Base-by-base conservation (phyloP, 148 eudicot genomes). In the Pharnaceum exiguum region DNA sequence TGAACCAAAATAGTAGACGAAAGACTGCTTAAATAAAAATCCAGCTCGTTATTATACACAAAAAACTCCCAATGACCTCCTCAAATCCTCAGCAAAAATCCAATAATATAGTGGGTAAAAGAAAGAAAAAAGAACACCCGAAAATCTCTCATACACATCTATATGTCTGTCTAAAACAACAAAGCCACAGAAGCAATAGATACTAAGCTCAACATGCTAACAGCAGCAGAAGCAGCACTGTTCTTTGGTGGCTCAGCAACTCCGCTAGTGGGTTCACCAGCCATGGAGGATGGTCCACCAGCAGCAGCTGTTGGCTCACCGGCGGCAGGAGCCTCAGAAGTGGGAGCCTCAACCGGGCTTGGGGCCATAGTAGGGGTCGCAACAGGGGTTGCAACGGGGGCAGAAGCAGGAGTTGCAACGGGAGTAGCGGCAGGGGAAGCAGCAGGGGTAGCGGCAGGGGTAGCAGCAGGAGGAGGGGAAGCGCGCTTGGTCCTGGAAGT, bases 151-250 rank as follows among this genome's bases (percentile, higher is more conserved):
- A 7, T 32, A 37, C 32, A 59, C 32, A n/a, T n/a, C n/a, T 22
- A 25, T 17, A 30, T 9, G 30, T 38, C 26, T 53, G 42, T 61
- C 31, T 25, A 71, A 28, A 53, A 47, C 45, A 65, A 16, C 48
- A 71, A 56, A 65, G 66, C 60, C 11, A 51, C 44, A 11, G 47
- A 60, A 7, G 46, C 66, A 37, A 58, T 18, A 28, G 70, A 65
- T 22, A 53, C 11, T 51, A 71, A 71, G 38, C 70, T 55, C 51
- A 71, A 46, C 35, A 71, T 13, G 12, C 56, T 47, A 11, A 63
- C 55, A 30, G 66, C 40, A 2, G 55, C 31, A 7, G 70, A 17
- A 4, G 66, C 60, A 30, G 61, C 75, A 5, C 37, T 45, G 42
- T 38, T 61, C 19, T 66, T 50, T 5, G 62, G 29, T 15, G 49